phyloP scores from a whole-genome alignment of 768 basidiomycete species.

The Tulasnella sp. region DNA sequence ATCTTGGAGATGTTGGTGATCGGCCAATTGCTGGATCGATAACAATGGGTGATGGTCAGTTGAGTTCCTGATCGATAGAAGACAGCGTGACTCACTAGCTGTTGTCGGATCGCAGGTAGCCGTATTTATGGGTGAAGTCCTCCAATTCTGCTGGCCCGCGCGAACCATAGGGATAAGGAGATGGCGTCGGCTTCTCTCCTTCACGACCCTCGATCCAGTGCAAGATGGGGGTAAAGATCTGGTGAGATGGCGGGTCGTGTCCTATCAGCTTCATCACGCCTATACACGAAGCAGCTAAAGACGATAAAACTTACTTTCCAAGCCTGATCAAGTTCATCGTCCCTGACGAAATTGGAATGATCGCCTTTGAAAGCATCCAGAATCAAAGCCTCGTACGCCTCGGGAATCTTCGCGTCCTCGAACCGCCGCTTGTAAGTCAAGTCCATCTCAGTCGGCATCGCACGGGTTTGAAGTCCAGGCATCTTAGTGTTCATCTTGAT shows the following conservation, averaged over 20 bases:
- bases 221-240: constrained; percentile 90
- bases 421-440: constrained; percentile 95
- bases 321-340: constrained; percentile 93
- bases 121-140: constrained; percentile 59
- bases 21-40: constrained; percentile 39
- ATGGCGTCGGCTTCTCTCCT: constrained; percentile 56
- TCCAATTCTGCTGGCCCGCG: constrained; percentile 85
- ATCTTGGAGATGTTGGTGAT: constrained; percentile 52
- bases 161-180: constrained; percentile 83
- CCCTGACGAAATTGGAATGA: constrained; percentile 96
- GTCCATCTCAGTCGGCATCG: constrained; percentile 95
- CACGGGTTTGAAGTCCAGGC: constrained; percentile 81
- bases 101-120: constrained; percentile 54
- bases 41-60: no score
- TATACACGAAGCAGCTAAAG: background rate
- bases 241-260: constrained; percentile 1
- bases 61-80: background rate
- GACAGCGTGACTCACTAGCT: constrained; percentile 53
- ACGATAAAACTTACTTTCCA: constrained; percentile 65
- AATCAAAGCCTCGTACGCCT: constrained; percentile 93
- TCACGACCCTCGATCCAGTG: constrained; percentile 87
- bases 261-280: background rate
- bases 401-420: constrained; percentile 81
- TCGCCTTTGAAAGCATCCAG: constrained; percentile 95
- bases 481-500: constrained; percentile 94